These are phyloP conservation scores for Malus hybrid DNA, from an alignment of 331 rosid genomes.

Conservation along the genomic window DNA sequence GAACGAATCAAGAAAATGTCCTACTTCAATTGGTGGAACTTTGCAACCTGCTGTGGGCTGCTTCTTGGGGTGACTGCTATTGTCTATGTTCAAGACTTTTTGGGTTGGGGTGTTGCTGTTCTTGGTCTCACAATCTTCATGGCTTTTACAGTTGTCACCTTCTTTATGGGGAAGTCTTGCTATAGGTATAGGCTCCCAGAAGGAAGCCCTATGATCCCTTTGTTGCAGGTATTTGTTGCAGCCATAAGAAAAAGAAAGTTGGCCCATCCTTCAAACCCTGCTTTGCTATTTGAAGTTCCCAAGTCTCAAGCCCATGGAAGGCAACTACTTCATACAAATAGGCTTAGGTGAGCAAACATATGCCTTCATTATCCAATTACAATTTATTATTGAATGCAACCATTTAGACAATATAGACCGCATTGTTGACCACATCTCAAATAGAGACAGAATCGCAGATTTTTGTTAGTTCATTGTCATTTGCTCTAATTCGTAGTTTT, in stretches of 20 bases:
- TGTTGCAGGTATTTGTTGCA: slow-evolving; percentile 51
- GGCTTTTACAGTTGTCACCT: slow-evolving; percentile 27
- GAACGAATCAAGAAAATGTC: slow-evolving; percentile 61
- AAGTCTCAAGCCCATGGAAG: slow-evolving; percentile 27
- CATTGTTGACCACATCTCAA: no score
- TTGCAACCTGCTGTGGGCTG: slow-evolving; percentile 31
- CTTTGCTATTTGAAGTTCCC: slow-evolving; percentile 36
- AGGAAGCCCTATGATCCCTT: slow-evolving; percentile 44
- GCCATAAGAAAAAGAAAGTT: slow-evolving; percentile 51
- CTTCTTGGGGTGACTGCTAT: slow-evolving; percentile 43
- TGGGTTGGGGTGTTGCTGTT: slow-evolving; percentile 47
- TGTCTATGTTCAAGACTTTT: slow-evolving; percentile 47
- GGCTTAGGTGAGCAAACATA: slow-evolving; percentile 32
- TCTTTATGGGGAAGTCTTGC: slow-evolving; percentile 35
- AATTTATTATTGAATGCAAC: neutral
- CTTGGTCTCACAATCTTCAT: slow-evolving; percentile 31
- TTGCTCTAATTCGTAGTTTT: no score
- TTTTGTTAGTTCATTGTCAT: no score
- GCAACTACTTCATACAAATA: slow-evolving; percentile 37
- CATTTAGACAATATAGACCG: no score
- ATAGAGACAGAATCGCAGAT: no score
- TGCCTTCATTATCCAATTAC: neutral
- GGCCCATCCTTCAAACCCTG: slow-evolving; percentile 27
- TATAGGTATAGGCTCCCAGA: slow-evolving; percentile 39
- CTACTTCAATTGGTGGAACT: slow-evolving; percentile 68